Evolutionary conservation across 257 asterid genomes (phyloP).

Genomic region (Solanum megistacrolobum): DNA sequence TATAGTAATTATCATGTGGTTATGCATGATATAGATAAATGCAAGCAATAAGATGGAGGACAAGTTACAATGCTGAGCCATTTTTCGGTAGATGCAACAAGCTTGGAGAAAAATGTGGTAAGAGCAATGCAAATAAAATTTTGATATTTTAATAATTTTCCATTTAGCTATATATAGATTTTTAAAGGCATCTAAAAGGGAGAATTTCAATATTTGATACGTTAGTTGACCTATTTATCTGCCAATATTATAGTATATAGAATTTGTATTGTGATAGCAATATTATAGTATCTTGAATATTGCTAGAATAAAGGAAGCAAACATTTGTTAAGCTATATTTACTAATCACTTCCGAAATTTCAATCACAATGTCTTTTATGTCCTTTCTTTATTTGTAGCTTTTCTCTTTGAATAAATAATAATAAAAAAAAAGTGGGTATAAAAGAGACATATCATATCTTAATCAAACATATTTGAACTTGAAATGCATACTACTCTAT

Average conservation of each 20-base stretch:
- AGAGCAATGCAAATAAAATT: not conserved
- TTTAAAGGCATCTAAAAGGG: not conserved
- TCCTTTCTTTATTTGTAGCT: not conserved
- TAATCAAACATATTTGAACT: not conserved
- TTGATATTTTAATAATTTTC: not conserved
- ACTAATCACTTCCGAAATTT: not conserved
- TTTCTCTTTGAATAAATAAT: not conserved
- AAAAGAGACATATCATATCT: not conserved
- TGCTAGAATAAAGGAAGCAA: not conserved
- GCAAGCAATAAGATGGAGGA: not conserved
- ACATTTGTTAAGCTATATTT: not conserved
- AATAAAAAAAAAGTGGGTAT: not conserved
- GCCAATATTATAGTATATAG: not conserved
- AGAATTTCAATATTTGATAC: not conserved
- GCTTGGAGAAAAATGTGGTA: not conserved
- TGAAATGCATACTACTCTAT: not conserved
- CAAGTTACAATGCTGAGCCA: not conserved
- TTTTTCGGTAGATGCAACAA: not conserved
- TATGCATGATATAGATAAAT: not conserved
- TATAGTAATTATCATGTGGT: not conserved
- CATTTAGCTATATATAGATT: not conserved
- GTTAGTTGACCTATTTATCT: not conserved
- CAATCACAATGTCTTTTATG: not conserved
- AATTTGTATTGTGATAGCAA: no score
- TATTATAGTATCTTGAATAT: not conserved